Percentiles rank a stretch among this genome's conserved stretches.
phyloP scores from a whole-genome alignment of 2,329 filamentous ascomycete genomes.

The Epichloe hybrida region DNA sequence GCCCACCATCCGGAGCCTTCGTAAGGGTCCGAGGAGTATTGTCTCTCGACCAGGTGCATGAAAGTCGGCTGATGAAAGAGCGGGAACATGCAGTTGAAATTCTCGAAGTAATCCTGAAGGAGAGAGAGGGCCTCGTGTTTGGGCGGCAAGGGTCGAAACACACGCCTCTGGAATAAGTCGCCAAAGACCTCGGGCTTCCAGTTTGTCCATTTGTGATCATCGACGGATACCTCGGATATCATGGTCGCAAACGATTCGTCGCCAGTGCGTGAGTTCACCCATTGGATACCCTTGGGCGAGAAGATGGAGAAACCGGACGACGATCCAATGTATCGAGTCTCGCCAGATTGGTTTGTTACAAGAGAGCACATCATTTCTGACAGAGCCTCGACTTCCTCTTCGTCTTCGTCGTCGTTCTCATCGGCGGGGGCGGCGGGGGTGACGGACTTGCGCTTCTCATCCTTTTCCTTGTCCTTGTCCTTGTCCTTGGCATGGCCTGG shows the following conservation, averaged over 20 bases:
- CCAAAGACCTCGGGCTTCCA: slow-evolving; percentile 98
- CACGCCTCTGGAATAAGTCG: slow-evolving; percentile 73
- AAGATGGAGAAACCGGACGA: slow-evolving; percentile 98
- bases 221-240: slow-evolving; percentile 81
- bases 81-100: slow-evolving; percentile 98
- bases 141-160: slow-evolving; percentile 71
- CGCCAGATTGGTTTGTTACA: slow-evolving; percentile 86
- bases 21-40: slow-evolving; percentile 87
- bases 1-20: slow-evolving; percentile 98
- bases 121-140: slow-evolving; percentile 81
- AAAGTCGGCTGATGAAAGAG: slow-evolving; percentile 96
- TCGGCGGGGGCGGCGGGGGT: slow-evolving; percentile 16
- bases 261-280: slow-evolving; percentile 97
- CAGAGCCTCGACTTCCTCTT: slow-evolving; percentile 68
- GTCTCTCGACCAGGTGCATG: slow-evolving; percentile 89
- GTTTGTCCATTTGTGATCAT: slow-evolving; percentile 90
- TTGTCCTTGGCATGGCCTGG: slow-evolving; percentile 28
- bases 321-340: slow-evolving; percentile 95
- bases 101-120: slow-evolving; percentile 89
- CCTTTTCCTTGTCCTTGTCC: slow-evolving; percentile 23
- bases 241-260: slow-evolving; percentile 89
- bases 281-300: slow-evolving; percentile 93
- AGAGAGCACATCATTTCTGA: slow-evolving; percentile 99
- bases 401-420: slow-evolving; percentile 29
- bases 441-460: slow-evolving; percentile 22